Evolutionary conservation across 768 basidiomycete species (phyloP).

Genomic region (Gyrodon lividus): DNA sequence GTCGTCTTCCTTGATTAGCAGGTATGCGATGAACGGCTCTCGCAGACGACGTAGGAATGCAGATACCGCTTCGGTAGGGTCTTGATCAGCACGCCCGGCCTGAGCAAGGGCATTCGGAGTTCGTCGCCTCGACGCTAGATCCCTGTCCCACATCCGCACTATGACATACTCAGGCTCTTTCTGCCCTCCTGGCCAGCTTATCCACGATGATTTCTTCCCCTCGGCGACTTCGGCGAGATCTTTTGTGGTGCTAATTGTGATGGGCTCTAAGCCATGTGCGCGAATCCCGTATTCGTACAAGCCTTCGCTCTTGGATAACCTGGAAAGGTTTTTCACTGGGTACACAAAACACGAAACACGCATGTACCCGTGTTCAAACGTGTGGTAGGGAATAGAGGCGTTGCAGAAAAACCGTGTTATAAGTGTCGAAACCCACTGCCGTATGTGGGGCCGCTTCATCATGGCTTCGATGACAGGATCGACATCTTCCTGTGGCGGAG

Average conservation of each 20-base stretch:
- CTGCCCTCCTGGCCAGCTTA: background rate
- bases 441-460: background rate
- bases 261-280: background rate
- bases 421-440: background rate
- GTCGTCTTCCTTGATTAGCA: background rate
- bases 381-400: background rate
- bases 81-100: background rate
- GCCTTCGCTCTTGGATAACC: background rate
- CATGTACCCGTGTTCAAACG: background rate
- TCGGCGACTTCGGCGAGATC: background rate
- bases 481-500: background rate
- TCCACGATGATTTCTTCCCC: background rate
- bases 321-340: background rate
- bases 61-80: background rate
- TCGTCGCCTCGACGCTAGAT: background rate
- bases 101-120: background rate
- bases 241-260: background rate
- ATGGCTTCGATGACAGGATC: background rate
- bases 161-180: background rate
- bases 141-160: background rate
- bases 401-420: background rate
- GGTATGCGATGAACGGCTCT: slow-evolving; percentile 3
- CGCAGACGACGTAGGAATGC: slow-evolving; percentile 2
- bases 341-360: background rate
- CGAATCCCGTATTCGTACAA: background rate